Conservation (phyloP, 306 rosid genomes). For the Lathyrus oleraceus region DNA sequence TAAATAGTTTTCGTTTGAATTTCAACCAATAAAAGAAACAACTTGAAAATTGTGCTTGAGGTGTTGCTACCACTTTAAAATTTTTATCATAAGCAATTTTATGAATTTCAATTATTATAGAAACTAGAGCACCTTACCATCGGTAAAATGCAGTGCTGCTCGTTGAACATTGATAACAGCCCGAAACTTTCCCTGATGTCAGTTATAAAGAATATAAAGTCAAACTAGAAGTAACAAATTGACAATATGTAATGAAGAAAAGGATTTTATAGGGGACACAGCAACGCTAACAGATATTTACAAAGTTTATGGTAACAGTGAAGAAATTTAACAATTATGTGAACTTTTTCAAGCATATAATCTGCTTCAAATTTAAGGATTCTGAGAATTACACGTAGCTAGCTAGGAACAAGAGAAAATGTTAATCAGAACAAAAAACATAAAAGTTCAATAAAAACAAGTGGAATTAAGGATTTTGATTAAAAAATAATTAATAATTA, state of each 20-base stretch:
- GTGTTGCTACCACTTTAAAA: neutral
- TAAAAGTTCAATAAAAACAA: too few species aligned
- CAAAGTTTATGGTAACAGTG: constrained; percentile 4
- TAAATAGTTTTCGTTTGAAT: neutral
- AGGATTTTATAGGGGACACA: neutral
- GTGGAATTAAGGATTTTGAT: too few species aligned
- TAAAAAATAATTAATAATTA: too few species aligned
- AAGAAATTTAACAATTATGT: neutral
- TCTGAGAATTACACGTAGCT: neutral
- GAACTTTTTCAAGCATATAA: neutral
- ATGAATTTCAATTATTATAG: neutral
- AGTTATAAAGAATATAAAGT: constrained; percentile 35
- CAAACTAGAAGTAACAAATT: constrained; percentile 21
- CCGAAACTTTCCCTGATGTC: constrained; percentile 60
- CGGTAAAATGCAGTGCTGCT: constrained; percentile 66
- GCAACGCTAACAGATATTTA: neutral
- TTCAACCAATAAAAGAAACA: neutral
- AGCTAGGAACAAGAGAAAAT: neutral
- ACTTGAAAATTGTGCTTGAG: neutral
- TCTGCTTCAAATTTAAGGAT: neutral
- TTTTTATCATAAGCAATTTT: neutral
- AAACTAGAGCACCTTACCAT: constrained; percentile 53
- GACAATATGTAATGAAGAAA: constrained; percentile 5
- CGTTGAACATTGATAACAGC: constrained; percentile 54
- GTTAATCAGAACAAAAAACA: too few species aligned